Evolutionary conservation across 345 rosid species (phyloP).

Genomic region (Bruguiera parviflora): DNA sequence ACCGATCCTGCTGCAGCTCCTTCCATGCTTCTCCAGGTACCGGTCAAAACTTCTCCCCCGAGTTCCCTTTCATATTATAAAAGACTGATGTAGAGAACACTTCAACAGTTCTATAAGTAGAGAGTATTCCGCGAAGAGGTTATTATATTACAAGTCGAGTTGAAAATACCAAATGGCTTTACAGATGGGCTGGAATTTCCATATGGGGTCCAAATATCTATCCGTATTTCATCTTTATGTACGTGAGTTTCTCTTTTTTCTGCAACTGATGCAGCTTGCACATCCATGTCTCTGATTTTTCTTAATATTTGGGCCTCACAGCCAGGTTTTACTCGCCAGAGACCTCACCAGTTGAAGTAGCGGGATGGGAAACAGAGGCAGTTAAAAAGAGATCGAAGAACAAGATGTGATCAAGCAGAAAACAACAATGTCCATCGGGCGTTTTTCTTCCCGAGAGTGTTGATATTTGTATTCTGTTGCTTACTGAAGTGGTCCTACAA

Average conservation of each 20-base stretch:
- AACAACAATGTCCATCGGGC: background rate
- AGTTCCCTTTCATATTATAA: too few species aligned
- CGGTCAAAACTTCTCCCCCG: background rate
- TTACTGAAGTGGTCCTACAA: background rate
- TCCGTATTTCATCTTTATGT: background rate
- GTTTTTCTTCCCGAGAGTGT: background rate
- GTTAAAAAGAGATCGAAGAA: background rate
- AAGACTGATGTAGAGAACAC: too few species aligned
- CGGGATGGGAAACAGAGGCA: slow-evolving; percentile 9
- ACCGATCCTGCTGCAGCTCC: slow-evolving; percentile 55
- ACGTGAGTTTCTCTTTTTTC: slow-evolving; percentile 1
- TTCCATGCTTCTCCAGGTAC: slow-evolving; percentile 92
- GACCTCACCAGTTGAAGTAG: slow-evolving; percentile 34
- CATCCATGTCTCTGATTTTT: slow-evolving; percentile 28
- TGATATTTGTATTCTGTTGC: background rate
- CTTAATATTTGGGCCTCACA: slow-evolving; percentile 35
- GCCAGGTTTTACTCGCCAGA: slow-evolving; percentile 90
- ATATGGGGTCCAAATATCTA: background rate
- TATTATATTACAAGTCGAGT: too few species aligned
- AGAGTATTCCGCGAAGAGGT: too few species aligned
- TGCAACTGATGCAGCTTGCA: slow-evolving; percentile 22
- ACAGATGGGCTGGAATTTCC: too few species aligned
- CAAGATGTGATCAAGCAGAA: too few species aligned
- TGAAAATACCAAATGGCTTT: too few species aligned
- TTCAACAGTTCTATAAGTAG: too few species aligned